Percentiles rank a stretch among this genome's conserved stretches.
These are phyloP conservation scores for Chamaenerion angustifolium DNA, from an alignment of 345 rosid species.

Conservation along the genomic window DNA sequence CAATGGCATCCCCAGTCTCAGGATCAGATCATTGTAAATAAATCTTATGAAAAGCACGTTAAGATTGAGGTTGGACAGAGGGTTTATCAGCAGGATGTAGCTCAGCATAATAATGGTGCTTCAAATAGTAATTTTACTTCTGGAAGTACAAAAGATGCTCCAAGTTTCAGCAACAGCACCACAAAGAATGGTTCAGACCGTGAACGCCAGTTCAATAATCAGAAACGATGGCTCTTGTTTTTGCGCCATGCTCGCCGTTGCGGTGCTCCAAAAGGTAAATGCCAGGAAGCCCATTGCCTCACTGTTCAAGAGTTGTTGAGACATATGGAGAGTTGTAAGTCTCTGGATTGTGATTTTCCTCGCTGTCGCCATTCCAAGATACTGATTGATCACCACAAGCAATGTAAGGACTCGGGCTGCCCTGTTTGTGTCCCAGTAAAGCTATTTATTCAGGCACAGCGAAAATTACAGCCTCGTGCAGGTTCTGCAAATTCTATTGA, in stretches of 20 bases:
- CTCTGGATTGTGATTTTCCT: conserved; percentile 45
- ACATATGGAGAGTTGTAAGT: conserved; percentile 66
- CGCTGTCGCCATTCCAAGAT: conserved; percentile 65
- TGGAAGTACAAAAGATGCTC: conserved; percentile 4
- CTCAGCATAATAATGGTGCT: conserved; percentile 51
- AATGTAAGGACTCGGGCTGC: conserved; percentile 52
- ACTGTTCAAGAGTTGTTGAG: conserved; percentile 48
- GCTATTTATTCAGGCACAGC: conserved; percentile 36
- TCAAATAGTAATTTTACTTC: conserved; percentile 14
- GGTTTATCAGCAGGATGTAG: conserved; percentile 52
- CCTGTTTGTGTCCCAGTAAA: conserved; percentile 87
- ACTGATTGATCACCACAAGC: conserved; percentile 51
- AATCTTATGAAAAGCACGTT: conserved; percentile 47
- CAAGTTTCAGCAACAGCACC: conserved; percentile 21
- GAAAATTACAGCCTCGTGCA: conserved; percentile 30
- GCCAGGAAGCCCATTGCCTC: conserved; percentile 48
- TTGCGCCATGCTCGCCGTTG: conserved; percentile 80
- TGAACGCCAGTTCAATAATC: conserved; percentile 50
- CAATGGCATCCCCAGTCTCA: conserved; percentile 28
- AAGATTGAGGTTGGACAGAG: conserved; percentile 11
- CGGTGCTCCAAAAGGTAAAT: conserved; percentile 69
- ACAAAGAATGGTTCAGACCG: conserved; percentile 37
- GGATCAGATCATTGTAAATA: conserved; percentile 33
- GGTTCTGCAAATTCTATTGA: conserved; percentile 21
- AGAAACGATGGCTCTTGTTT: conserved; percentile 79